Evolutionary conservation across 2,329 filamentous ascomycete genomes (phyloP).

Genomic region (Fusarium transvaalense): DNA sequence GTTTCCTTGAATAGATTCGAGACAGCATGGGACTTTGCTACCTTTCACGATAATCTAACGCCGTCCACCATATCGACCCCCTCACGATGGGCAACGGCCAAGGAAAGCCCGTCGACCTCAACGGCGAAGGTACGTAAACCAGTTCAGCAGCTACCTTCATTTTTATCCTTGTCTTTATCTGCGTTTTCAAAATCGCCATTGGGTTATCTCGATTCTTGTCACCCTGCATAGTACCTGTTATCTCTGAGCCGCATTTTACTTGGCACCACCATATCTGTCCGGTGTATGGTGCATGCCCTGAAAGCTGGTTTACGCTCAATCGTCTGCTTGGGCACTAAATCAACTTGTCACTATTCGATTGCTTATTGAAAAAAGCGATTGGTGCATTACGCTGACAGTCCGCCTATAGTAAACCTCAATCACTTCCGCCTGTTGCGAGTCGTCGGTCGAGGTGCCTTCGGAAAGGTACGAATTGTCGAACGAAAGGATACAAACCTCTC

Average conservation of each 20-base stretch:
- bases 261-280: conserved; percentile 42
- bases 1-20: conserved; percentile 40
- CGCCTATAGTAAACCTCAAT: conserved; percentile 84
- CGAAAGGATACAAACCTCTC: conserved; percentile 93
- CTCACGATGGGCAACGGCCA: conserved; percentile 89
- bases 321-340: neutral
- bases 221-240: conserved; percentile 21
- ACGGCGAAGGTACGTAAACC: conserved; percentile 81
- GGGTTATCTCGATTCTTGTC: conserved; percentile 15
- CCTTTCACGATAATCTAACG: conserved; percentile 49
- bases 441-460: conserved; percentile 97
- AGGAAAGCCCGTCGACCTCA: conserved; percentile 91
- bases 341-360: neutral
- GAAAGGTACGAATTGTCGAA: conserved; percentile 98
- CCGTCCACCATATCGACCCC: conserved; percentile 46
- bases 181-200: conserved; percentile 14
- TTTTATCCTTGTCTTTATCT: neutral
- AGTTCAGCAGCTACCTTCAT: neutral
- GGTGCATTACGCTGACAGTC: conserved; percentile 17
- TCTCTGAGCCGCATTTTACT: conserved; percentile 37
- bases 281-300: conserved; percentile 41
- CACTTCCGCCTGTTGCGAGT: conserved; percentile 96
- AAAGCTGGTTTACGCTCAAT: conserved; percentile 11
- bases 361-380: neutral
- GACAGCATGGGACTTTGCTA: conserved; percentile 50